A percentile compares a stretch with the other conserved stretches of the same genome.
phyloP scores from a whole-genome alignment of 2,329 filamentous ascomycete species.

The Fusarium sp. region DNA sequence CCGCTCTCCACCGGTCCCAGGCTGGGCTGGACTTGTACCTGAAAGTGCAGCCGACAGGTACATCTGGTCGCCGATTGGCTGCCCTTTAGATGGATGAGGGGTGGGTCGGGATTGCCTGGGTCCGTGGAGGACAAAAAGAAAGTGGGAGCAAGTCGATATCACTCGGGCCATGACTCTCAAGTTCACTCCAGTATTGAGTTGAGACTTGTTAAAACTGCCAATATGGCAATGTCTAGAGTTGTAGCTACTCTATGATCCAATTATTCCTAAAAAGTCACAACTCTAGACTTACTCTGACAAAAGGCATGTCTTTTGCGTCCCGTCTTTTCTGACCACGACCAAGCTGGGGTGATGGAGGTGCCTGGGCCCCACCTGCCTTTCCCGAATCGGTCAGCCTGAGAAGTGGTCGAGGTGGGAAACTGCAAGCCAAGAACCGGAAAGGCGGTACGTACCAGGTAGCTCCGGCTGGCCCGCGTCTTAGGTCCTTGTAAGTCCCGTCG shows the following conservation, averaged over 20 bases:
- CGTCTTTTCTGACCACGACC: too few relatives aligned
- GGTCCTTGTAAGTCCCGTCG: conserved; percentile 38
- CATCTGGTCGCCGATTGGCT: conserved; percentile 33
- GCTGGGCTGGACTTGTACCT: conserved; percentile 32
- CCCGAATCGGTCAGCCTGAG: conserved; percentile 35
- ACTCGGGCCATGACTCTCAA: too few relatives aligned
- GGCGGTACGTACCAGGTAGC: conserved; percentile 25
- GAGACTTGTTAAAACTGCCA: too few relatives aligned
- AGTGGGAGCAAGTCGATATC: too few relatives aligned
- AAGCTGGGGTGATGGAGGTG: conserved; percentile 10
- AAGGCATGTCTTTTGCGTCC: too few relatives aligned
- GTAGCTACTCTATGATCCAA: too few relatives aligned
- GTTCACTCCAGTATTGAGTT: too few relatives aligned
- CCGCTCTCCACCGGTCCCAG: conserved; percentile 3
- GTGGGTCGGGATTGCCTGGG: neutral
- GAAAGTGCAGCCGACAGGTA: conserved; percentile 40
- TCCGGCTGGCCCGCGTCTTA: conserved; percentile 35
- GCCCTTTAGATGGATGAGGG: conserved; percentile 14
- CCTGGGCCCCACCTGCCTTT: conserved; percentile 23
- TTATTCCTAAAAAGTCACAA: too few relatives aligned
- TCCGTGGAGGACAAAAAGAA: too few relatives aligned
- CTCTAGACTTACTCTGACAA: too few relatives aligned
- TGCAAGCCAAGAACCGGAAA: conserved; percentile 29
- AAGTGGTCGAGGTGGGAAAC: conserved; percentile 15
- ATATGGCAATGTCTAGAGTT: too few relatives aligned